phyloP scores from a whole-genome alignment of 2,329 filamentous ascomycete species.

The Trichoderma sp. region DNA sequence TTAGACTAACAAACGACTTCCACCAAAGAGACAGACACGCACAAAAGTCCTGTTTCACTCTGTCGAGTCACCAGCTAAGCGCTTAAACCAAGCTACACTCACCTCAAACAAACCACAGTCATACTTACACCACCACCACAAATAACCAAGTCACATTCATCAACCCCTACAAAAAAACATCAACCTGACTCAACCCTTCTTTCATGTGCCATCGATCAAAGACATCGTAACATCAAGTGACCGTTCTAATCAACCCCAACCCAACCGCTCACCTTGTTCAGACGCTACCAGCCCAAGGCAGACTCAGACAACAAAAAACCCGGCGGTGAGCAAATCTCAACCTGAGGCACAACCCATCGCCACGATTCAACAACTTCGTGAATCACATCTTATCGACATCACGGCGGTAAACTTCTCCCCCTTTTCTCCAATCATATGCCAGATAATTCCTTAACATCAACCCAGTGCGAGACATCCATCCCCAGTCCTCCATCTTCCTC shows the following conservation, averaged over 20 bases:
- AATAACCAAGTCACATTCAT: not conserved
- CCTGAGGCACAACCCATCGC: not conserved
- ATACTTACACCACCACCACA: not conserved
- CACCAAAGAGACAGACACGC: not conserved
- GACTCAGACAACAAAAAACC: not conserved
- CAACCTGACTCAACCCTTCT: not conserved
- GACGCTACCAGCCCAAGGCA: slow-evolving; percentile 5
- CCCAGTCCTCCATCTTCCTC: not conserved
- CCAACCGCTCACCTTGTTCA: not conserved
- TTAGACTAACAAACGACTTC: not conserved
- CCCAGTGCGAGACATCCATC: not conserved
- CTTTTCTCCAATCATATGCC: not conserved
- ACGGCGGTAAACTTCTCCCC: not conserved
- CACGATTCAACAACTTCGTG: not conserved
- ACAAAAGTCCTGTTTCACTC: not conserved
- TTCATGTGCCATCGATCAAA: not conserved
- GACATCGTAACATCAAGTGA: slow-evolving; percentile 1
- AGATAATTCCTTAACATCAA: not conserved
- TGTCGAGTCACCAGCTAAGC: not conserved
- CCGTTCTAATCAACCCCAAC: not conserved
- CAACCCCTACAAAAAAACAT: not conserved
- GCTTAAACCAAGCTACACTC: not conserved
- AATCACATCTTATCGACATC: not conserved
- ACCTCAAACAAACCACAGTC: not conserved
- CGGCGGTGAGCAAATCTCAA: not conserved